Percentiles rank a stretch among this genome's conserved stretches.
Evolutionary conservation across 768 basidiomycete genomes (phyloP).

Genomic region (Dictyophora rubrovolvata): DNA sequence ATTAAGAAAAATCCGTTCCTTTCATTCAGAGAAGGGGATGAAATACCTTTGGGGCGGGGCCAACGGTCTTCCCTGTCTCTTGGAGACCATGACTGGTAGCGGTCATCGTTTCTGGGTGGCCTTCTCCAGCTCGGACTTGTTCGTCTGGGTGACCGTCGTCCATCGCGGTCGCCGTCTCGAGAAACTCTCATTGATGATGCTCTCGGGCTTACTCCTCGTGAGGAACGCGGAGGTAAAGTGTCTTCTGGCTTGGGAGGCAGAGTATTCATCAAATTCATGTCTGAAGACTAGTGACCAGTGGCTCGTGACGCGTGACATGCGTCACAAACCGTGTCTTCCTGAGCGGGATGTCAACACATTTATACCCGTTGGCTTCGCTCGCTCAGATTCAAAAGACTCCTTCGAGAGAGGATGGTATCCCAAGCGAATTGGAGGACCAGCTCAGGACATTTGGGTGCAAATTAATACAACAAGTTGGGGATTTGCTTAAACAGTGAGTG

Average conservation of each 20-base stretch:
- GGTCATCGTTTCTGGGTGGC: neutral
- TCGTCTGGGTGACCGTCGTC: neutral
- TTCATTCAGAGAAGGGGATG: neutral
- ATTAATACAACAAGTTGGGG: conserved; percentile 89
- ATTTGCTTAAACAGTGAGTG: conserved; percentile 79
- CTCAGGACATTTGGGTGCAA: conserved; percentile 87
- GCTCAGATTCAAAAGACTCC: conserved; percentile 72
- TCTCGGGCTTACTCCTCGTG: conserved; percentile 1
- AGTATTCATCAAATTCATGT: neutral
- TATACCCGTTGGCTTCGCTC: conserved; percentile 78
- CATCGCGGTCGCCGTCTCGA: neutral
- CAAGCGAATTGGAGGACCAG: conserved; percentile 74
- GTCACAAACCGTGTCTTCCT: conserved; percentile 1
- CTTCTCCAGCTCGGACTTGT: neutral
- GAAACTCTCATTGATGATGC: neutral
- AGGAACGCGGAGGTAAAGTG: neutral
- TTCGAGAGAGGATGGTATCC: conserved; percentile 73
- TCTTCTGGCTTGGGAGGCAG: conserved; percentile 10
- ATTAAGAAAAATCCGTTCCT: neutral
- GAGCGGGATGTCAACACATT: conserved; percentile 34
- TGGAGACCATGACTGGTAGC: neutral
- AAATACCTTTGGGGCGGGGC: neutral
- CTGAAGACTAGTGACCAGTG: neutral
- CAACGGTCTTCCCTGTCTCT: conserved; percentile 1
- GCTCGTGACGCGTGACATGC: neutral